Evolutionary conservation across 2,329 filamentous ascomycete species (phyloP), one percentile per base, ranked within the genome.

Genomic region (Ambrosiella beaveri): DNA sequence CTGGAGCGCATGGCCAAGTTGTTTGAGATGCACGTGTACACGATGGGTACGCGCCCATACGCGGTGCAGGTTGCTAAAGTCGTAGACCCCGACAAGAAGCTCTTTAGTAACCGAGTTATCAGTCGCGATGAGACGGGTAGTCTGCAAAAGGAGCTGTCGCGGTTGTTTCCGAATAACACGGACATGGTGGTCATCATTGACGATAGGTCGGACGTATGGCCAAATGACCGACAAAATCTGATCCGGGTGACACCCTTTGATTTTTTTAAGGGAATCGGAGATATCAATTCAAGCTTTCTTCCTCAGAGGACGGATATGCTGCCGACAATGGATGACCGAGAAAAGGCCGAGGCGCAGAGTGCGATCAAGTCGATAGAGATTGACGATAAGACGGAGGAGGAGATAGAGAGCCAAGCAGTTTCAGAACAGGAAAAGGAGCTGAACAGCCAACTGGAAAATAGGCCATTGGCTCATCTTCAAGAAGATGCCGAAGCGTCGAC

Each of bases 171-270:
- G 4, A 88, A 95, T 61, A 94, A 94, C 70, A 97, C 91, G 5
- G 91, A 95, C 70, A 98, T 98, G 93, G 94, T 96, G 0, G 90
- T 96, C 60, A 96, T 98, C 65, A 98, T 98, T 63, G 93, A 98
- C 67, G 93, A 98, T 70, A 81, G 93, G 64, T 88, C 88, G 57
- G 93, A 98, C 68, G 91, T 98, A 7, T 98, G 93, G 93, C 81
- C 81, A 1, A 81, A 84, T 64, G 97, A 95, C 76, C 85, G 86
- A 64, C 80, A 86, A 4, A 96, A 98, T 65, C 78, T 98, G 40
- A 88, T 98, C 72, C 95, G 95, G 68, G 93, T 98, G 39, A 83
- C 84, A 1, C 88, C 91, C 0, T 98, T 95, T 68, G 91, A 97
- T 68, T 98, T 98, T 71, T 98, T 97, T 72, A 88, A 94, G 59